Evolutionary conservation across 345 rosid genomes (phyloP).

Genomic region (Gossypium rotundifolium): DNA sequence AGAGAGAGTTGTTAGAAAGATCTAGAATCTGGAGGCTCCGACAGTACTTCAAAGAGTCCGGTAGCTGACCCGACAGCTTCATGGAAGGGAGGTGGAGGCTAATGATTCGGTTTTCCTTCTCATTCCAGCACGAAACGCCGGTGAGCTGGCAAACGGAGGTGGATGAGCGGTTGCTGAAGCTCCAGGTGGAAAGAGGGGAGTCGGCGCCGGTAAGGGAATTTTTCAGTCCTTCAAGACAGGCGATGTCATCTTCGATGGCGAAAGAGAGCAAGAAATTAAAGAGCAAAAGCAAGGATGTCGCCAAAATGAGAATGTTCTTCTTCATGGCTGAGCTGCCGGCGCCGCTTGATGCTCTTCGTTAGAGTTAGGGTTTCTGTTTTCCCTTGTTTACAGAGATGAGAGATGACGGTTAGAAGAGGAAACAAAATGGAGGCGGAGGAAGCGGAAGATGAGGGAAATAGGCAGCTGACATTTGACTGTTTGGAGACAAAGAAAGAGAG

Average conservation of each 20-base stretch:
- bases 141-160: conserved; percentile 60
- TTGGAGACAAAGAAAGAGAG: not conserved
- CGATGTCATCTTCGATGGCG: conserved; percentile 13
- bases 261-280: not conserved
- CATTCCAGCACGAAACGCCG: conserved; percentile 95
- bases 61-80: conserved; percentile 58
- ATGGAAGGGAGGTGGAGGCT: conserved; percentile 49
- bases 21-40: conserved; percentile 55
- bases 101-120: conserved; percentile 56
- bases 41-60: conserved; percentile 61
- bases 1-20: conserved; percentile 58
- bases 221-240: conserved; percentile 5
- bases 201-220: not conserved
- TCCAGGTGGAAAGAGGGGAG: conserved; percentile 38
- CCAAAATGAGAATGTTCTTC: not conserved
- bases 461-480: conserved; percentile 7
- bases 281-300: not conserved
- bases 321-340: not conserved
- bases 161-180: conserved; percentile 41
- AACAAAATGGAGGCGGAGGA: not conserved
- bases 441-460: not conserved
- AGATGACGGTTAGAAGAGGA: not conserved
- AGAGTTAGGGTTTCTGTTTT: not conserved
- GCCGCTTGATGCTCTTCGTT: not conserved
- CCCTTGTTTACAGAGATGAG: not conserved